These are phyloP conservation scores for Xerocomellus amylosporus DNA, from an alignment of 768 basidiomycete species.

Conservation along the genomic window DNA sequence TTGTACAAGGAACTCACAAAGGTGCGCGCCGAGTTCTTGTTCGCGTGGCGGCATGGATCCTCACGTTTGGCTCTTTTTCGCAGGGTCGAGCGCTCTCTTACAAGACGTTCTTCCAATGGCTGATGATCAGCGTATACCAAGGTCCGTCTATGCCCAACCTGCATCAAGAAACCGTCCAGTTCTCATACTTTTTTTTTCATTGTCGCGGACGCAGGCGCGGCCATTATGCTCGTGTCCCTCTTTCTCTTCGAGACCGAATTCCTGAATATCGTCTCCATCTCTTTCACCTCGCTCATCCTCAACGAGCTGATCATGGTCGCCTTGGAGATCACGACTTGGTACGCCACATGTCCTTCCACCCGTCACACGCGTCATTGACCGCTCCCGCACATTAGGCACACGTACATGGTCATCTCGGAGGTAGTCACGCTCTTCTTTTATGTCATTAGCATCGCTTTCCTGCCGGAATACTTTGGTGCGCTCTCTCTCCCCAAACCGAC, in stretches of 20 bases:
- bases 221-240: slow-evolving; percentile 98
- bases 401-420: slow-evolving; percentile 93
- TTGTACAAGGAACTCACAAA: slow-evolving; percentile 97
- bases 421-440: slow-evolving; percentile 87
- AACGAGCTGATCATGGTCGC: slow-evolving; percentile 99
- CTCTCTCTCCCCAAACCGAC: background rate
- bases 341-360: background rate
- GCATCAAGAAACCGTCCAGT: background rate
- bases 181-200: too few relatives aligned
- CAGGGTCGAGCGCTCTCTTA: slow-evolving; percentile 92
- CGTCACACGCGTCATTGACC: background rate
- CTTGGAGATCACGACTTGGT: slow-evolving; percentile 97
- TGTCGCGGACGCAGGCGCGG: slow-evolving; percentile 60
- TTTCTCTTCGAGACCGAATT: slow-evolving; percentile 97
- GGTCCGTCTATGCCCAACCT: slow-evolving; percentile 44
- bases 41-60: background rate
- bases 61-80: background rate
- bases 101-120: slow-evolving; percentile 98
- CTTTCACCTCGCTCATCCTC: slow-evolving; percentile 91
- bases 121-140: slow-evolving; percentile 97
- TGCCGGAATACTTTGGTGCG: slow-evolving; percentile 97
- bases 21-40: slow-evolving; percentile 40
- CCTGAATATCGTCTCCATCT: slow-evolving; percentile 96
- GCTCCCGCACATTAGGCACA: slow-evolving; percentile 58
- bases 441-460: slow-evolving; percentile 84